A percentile compares a stretch with the other conserved stretches of the same genome.
Evolutionary conservation across 1,139 yeast genomes (phyloP).

Genomic region (Candida pseudocylindracea): DNA sequence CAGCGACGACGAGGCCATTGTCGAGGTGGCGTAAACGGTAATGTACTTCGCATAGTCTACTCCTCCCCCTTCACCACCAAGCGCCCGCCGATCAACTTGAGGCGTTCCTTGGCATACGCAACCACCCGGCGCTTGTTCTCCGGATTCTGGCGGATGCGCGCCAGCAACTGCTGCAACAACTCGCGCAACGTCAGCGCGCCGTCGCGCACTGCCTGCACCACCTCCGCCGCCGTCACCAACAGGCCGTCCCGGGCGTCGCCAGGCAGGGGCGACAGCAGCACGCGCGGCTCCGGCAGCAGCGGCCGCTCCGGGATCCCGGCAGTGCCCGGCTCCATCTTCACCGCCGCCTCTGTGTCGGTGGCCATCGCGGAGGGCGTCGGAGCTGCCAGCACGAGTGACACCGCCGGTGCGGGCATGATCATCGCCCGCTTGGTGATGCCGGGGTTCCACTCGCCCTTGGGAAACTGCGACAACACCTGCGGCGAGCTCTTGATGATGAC

Average conservation of each 20-base stretch:
- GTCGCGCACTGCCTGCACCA: conserved; percentile 35
- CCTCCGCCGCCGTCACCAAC: conserved; percentile 48
- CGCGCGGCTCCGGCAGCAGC: conserved; percentile 9
- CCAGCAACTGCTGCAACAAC: conserved; percentile 34
- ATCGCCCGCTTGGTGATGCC: conserved; percentile 20
- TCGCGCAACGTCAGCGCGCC: conserved; percentile 48
- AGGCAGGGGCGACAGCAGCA: conserved; percentile 14
- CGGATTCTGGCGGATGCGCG: conserved; percentile 43
- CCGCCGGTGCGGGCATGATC: not conserved
- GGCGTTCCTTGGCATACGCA: conserved; percentile 42
- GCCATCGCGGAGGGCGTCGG: too few species aligned
- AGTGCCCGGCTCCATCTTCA: conserved; percentile 4
- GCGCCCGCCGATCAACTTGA: conserved; percentile 43
- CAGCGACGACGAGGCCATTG: conserved; percentile 14
- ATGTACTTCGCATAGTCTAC: not conserved
- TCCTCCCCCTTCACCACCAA: conserved; percentile 29
- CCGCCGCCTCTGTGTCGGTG: conserved; percentile 1
- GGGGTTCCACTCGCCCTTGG: conserved; percentile 74
- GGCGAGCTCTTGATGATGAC: conserved; percentile 46
- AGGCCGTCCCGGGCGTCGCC: conserved; percentile 9
- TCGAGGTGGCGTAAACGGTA: conserved; percentile 20
- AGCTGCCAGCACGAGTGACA: too few species aligned
- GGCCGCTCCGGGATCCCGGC: conserved; percentile 3
- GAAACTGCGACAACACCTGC: conserved; percentile 40
- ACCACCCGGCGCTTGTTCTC: conserved; percentile 52